Evolutionary conservation across 1,284 basidiomycete genomes (phyloP), one percentile per base, ranked within the genome.

Genomic region (Omphalotus olearius): DNA sequence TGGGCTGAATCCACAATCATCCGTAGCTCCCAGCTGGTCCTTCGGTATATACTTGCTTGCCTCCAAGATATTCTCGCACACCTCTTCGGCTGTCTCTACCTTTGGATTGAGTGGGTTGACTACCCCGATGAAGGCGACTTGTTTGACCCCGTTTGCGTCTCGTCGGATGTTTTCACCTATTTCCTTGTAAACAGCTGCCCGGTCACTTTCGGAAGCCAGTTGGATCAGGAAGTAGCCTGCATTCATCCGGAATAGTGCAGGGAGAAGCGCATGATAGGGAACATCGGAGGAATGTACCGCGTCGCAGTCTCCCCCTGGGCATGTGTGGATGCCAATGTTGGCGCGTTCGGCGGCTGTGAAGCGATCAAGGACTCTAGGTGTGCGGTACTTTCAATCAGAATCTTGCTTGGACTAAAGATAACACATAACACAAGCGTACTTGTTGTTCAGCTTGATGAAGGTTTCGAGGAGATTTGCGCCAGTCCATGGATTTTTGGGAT

Each of bases 291-390:
- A 50, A 17, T 50, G 48, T 6, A 44, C 48, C 35, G 48, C 43
- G 16, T 50, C 48, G 16, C 48, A 50, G 26, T 50, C 48, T 37
- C 48, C 48, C 14, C 48, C 48, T 23, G 48, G 48, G 16, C 48
- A 50, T n/a, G 48, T 44, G 48, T 50, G 48, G n/a, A 50, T n/a
- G 30, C 48, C 48, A 5, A 50, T 50, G n/a, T 50, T 50, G 33
- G 30, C 20, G 23, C 48, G 48, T 18, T 50, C 48, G 13, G 28
- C 40, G 4, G 48, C 30, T 16, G 48, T 36, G 40, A 50, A 50
- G 16, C 48, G 48, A 35, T 50, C 48, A 4, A 50, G 48, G n/a
- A 50, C 48, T 6, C 48, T 50, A 20, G 6, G 0, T 18, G 16
- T 25, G 13, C 11, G 16, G 30, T 20, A 1, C 1, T 36, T 13